Conservation (phyloP, 805 yeast species). For the Myxozyma vanderwaltii region DNA sequence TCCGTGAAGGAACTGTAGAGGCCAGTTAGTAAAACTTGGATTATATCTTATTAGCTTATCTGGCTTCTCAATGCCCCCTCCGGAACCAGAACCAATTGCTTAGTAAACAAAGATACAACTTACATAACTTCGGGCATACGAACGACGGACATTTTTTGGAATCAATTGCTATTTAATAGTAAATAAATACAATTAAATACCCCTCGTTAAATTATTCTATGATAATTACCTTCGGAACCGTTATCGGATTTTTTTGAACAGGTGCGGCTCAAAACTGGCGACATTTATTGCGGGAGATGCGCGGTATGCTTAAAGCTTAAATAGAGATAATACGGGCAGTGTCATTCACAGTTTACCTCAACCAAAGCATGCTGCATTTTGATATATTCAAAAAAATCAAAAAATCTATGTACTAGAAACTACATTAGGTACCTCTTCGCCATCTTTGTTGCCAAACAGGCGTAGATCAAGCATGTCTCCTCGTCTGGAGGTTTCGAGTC, state of each 20-base stretch:
- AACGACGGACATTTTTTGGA: constrained; percentile 8
- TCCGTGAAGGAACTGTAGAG: constrained; percentile 26
- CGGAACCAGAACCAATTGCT: too few relatives aligned
- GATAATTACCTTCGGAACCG: background rate
- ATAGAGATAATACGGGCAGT: too few relatives aligned
- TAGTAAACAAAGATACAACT: background rate
- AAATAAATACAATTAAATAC: too few relatives aligned
- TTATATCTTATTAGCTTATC: background rate
- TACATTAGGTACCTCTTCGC: background rate
- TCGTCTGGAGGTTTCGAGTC: constrained; percentile 32
- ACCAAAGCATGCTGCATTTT: too few relatives aligned
- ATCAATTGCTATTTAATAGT: background rate
- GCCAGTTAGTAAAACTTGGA: too few relatives aligned
- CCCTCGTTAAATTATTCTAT: too few relatives aligned
- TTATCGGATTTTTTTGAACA: background rate
- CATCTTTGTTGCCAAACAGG: constrained; percentile 17
- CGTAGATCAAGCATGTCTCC: constrained; percentile 33
- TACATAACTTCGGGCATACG: constrained; percentile 14
- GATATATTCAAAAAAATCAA: too few relatives aligned
- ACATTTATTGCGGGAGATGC: too few relatives aligned
- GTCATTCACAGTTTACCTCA: too few relatives aligned
- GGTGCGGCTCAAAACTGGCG: background rate
- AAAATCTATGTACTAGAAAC: background rate
- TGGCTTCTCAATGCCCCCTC: too few relatives aligned
- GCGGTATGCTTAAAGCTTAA: too few relatives aligned